Conservation (phyloP, 148 eudicot genomes). For the Polygonum aviculare region DNA sequence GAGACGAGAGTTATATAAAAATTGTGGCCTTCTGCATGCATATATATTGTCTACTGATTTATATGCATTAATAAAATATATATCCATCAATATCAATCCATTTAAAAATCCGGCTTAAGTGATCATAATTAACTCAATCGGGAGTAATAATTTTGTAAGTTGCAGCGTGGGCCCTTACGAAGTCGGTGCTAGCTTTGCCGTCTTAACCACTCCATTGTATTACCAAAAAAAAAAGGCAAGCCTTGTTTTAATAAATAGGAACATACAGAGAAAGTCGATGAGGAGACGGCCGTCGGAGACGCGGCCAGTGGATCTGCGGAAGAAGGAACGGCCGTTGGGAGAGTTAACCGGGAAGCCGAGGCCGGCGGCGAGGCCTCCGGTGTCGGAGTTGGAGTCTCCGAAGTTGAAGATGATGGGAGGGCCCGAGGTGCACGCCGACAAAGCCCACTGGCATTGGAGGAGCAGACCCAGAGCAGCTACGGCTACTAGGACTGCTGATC, state of each 20-base stretch:
- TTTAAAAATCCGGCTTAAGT: neutral
- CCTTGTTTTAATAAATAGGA: neutral
- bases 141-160: neutral
- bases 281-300: conserved; percentile 58
- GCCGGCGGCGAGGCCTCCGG: conserved; percentile 57
- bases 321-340: conserved; percentile 54
- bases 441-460: neutral
- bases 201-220: no score
- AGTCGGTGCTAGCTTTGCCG: neutral
- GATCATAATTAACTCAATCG: neutral
- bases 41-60: no score
- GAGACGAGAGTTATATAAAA: neutral
- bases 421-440: neutral
- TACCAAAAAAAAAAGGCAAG: no score
- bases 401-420: conserved; percentile 52
- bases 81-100: neutral
- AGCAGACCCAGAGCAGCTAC: conserved; percentile 2
- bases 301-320: conserved; percentile 43
- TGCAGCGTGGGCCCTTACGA: no score
- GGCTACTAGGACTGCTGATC: neutral
- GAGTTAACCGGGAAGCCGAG: conserved; percentile 37
- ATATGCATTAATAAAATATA: neutral
- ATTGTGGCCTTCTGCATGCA: neutral
- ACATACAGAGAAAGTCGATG: conserved; percentile 61
- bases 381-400: conserved; percentile 79